Evolutionary conservation across 2,329 filamentous ascomycete genomes (phyloP), one percentile per base, ranked within the genome.

Genomic region (Sclerotinia subarctica): DNA sequence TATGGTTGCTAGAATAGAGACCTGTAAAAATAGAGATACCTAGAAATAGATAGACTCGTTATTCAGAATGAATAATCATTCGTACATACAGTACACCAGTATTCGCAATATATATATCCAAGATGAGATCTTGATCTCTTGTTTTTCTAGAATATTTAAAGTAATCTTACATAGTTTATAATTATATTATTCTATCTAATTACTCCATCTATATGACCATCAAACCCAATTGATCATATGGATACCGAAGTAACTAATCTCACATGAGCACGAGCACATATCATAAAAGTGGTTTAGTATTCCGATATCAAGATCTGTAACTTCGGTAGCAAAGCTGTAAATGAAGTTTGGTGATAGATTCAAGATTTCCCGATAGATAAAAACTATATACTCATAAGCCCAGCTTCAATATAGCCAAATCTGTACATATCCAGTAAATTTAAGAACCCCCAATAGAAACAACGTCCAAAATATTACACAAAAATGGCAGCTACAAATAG

Each of bases 1-100:
- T 49, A 32, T 38, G 38, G 10, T 35, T 8, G 35, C 8, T 56
- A 47, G 35, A 44, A 24, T 24, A 35, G 26, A 57, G 17, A 57
- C 38, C 49, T 38, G 66, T 68, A 68, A 56, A 56, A 29, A 64
- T 68, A 68, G 58, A 64, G n/a, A 64, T 52, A 64, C 56, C 32
- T 67, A 32, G 44, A 57, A 44, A 47, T 47, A 26, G 26, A 51
- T 21, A 57, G 17, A 51, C 53, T 26, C n/a, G 4, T 19, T 49
- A 52, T 24, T 8, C 13, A 19, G 4, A 51, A 51, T 62, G 7
- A 26, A 19, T 7, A 17, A 26, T 26, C 5, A 19, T 2, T 24
- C 38, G 26, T 62, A 51, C 32, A 17, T 35, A 15, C 13, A 56
- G 11, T 15, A 35, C 35, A 29, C 29, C 29, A 35, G 7, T 35